phyloP scores from a whole-genome alignment of 2,329 filamentous ascomycete species.

The Orbilia oligospora region DNA sequence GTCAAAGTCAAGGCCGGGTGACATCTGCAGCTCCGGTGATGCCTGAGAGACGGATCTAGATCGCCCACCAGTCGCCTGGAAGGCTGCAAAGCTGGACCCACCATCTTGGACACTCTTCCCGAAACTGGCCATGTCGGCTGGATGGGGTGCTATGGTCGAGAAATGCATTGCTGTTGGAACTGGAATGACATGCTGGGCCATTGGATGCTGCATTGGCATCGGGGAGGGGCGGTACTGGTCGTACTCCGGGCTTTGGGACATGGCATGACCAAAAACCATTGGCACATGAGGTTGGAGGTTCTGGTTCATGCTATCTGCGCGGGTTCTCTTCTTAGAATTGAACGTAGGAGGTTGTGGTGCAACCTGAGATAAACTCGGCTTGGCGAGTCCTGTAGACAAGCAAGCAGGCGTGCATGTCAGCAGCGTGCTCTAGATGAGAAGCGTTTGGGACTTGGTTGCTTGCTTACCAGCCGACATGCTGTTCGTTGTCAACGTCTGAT shows the following conservation, averaged over 20 bases:
- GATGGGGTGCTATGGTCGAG: constrained; percentile 46
- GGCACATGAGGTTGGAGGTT: constrained; percentile 48
- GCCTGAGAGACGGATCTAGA: constrained; percentile 56
- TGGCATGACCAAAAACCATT: constrained; percentile 43
- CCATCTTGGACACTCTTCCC: constrained; percentile 50
- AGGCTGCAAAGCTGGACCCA: constrained; percentile 53
- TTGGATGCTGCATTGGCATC: constrained; percentile 50
- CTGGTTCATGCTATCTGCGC: constrained; percentile 39
- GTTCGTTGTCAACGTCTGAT: constrained; percentile 55
- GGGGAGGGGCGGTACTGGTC: constrained; percentile 53
- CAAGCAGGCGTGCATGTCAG: constrained; percentile 9
- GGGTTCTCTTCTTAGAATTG: constrained; percentile 43
- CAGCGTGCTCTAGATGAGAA: neutral
- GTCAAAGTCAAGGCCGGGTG: constrained; percentile 49
- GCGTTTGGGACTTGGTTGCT: neutral
- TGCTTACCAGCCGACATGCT: constrained; percentile 56
- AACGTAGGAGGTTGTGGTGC: constrained; percentile 45
- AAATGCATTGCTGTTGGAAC: constrained; percentile 56
- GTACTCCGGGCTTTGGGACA: constrained; percentile 58
- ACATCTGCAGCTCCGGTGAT: constrained; percentile 56
- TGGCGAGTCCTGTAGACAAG: constrained; percentile 39
- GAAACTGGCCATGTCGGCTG: constrained; percentile 57
- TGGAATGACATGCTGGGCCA: constrained; percentile 45
- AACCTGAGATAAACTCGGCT: constrained; percentile 43
- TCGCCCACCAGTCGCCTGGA: constrained; percentile 49